Base-by-base conservation (phyloP, 1,139 yeast genomes). In the Yamadazyma mexicana region DNA sequence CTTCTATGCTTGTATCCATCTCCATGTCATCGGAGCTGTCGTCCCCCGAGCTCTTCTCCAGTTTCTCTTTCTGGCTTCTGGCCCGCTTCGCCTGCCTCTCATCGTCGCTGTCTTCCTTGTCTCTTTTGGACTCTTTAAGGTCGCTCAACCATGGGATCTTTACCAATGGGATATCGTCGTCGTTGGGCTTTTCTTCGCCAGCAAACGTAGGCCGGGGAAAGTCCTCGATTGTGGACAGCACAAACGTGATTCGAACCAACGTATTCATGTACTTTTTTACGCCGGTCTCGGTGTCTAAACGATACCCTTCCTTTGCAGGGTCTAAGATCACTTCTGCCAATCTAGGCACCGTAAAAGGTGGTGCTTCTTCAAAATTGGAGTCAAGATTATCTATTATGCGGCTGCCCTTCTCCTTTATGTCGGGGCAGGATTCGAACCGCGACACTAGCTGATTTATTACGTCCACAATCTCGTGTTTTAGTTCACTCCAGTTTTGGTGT, bases 311-410 rank as follows among this genome's bases (percentile, higher is more conserved):
- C 2, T 38, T 38, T 14, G 45, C 46, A 0, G 83, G 83, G 11
- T 62, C 55, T 1, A 57, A 37, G 1, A 81, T 45, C 15, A 83
- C 55, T 53, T 83, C 88, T 0, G 81, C 73, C 7, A 82, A 48
- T 39, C 88, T 57, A 35, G 70, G 66, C 2, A 79, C 52, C 0
- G 87, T 81, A 55, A 79, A 82, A 0, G 87, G 88, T 1, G 87
- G 83, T 1, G 54, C 43, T 1, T 49, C 45, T 1, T 42, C 17
- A 47, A 75, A 78, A 28, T 52, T 53, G 3, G 37, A 44, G 1
- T 40, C 29, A 27, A 75, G 49, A 20, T 50, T 52, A 7, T 24
- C 22, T 2, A 41, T 31, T 5, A 56, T 44, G 18, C 41, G 44
- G 1, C 34, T 35, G 15, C 47, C 43, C 25, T 40, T 33, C 2